Evolutionary conservation across 2,329 filamentous ascomycete species (phyloP).

Genomic region (Beauveria sp.): DNA sequence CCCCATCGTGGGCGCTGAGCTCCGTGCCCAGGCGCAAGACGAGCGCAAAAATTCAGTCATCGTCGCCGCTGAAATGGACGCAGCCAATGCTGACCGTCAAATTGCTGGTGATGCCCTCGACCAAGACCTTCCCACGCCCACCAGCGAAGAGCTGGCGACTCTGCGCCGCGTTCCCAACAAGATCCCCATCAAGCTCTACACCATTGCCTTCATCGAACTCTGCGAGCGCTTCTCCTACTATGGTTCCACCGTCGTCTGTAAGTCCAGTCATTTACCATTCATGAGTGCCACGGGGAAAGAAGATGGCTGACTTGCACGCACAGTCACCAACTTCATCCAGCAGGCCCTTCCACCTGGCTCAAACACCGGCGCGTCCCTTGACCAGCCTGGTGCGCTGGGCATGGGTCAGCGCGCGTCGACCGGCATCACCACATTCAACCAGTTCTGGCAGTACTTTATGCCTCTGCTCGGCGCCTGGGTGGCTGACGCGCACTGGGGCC

Average conservation of each 20-base stretch:
- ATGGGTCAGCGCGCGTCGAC: constrained; percentile 47
- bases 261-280: constrained; percentile 38
- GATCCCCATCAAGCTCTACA: constrained; percentile 53
- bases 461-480: constrained; percentile 46
- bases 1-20: constrained; percentile 17
- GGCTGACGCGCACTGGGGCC: constrained; percentile 54
- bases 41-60: constrained; percentile 12
- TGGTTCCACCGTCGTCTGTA: constrained; percentile 56
- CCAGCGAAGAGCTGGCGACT: constrained; percentile 43
- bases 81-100: background rate
- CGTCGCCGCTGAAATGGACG: background rate
- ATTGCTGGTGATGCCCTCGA: background rate
- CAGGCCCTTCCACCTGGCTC: constrained; percentile 48
- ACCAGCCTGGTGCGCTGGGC: constrained; percentile 46
- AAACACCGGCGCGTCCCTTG: constrained; percentile 39
- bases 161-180: constrained; percentile 48
- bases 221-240: constrained; percentile 71
- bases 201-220: constrained; percentile 59
- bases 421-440: constrained; percentile 40
- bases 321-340: constrained; percentile 56
- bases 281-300: too few relatives aligned
- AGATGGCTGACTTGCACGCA: background rate
- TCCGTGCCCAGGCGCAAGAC: constrained; percentile 12
- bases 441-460: constrained; percentile 54
- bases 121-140: constrained; percentile 27